Evolutionary conservation across 257 asterid species (phyloP), one percentile per base, ranked within the genome.

Genomic region (Petunia axillaris): DNA sequence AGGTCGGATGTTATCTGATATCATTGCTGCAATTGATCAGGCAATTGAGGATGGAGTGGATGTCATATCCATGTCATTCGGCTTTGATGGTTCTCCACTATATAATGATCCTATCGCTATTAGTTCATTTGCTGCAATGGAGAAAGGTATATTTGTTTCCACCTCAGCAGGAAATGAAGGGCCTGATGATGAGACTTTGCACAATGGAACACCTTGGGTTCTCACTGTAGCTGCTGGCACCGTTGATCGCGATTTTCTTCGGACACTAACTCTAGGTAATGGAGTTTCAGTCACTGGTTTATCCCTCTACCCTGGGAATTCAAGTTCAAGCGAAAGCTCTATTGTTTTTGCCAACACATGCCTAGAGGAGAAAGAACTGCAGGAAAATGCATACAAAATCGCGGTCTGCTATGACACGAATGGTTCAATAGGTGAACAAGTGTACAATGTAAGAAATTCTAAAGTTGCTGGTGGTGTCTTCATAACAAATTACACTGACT

Each of bases 161-260:
- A 91, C 95, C 1, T 93, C 97, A 1, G 87, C 95, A 0, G 97
- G 97, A 5, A 93, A 93, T 64, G 86, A 82, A 36, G 97, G 97
- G 62, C 97, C 94, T 0, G 65, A 14, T 0, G 38, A 2, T 15
- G 87, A 8, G 66, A 41, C 88, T 3, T 38, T 93, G 48, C 92
- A 89, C 80, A 93, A 93, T 52, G 93, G 91, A 10, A 89, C 84
- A 8, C 97, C 97, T 9, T 93, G 97, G 97, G 91, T 93, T 46
- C 88, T 91, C 57, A 93, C 79, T 14, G 92, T 91, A 2, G 97
- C 94, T 8, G 94, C 97, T 1, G 92, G 97, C 1, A 91, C 97
- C 7, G 58, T 87, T 2, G 97, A 93, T 35, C 86, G 97, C 0
- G 85, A 86, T 1, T 91, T 91, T 62, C 80, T 62, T 0, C 93